Evolutionary conservation across 352 stramenopile genomes (phyloP).

Genomic region (Lagenidium giganteum): DNA sequence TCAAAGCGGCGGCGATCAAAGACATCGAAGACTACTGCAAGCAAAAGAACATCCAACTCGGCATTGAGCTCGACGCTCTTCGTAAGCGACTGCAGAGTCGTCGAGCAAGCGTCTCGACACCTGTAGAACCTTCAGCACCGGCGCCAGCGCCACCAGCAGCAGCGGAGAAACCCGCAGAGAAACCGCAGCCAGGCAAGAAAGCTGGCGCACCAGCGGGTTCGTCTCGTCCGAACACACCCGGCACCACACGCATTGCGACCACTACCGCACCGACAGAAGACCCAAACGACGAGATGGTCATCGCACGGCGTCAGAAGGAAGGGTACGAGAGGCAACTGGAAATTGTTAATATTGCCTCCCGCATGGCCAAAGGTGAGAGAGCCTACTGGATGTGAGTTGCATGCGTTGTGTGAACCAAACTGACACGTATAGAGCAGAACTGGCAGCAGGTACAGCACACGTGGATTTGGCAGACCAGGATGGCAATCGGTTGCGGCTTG

Average conservation of each 20-base stretch:
- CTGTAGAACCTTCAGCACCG: not conserved
- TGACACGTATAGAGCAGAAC: constrained; percentile 38
- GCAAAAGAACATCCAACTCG: constrained; percentile 68
- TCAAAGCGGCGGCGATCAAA: constrained; percentile 52
- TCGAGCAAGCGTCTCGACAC: constrained; percentile 3
- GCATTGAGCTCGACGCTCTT: constrained; percentile 66
- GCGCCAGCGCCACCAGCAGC: constrained; percentile 9
- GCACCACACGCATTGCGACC: no score
- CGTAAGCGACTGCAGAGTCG: constrained; percentile 19
- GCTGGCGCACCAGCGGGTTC: no score
- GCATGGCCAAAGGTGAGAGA: constrained; percentile 39
- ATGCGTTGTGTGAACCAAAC: no score
- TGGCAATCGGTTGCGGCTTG: constrained; percentile 35
- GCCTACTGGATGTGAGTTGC: no score
- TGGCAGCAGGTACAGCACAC: constrained; percentile 25
- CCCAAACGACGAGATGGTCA: no score
- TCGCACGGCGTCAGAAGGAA: no score
- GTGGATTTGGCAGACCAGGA: constrained; percentile 53
- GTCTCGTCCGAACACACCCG: no score
- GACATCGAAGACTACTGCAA: constrained; percentile 74
- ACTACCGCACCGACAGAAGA: no score
- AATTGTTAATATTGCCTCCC: constrained; percentile 35
- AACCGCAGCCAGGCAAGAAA: not conserved
- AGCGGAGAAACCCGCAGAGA: not conserved
- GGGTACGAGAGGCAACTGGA: constrained; percentile 43